These are phyloP conservation scores for Cyclocybe cylindracea DNA, from an alignment of 768 basidiomycete genomes.

Conservation along the genomic window DNA sequence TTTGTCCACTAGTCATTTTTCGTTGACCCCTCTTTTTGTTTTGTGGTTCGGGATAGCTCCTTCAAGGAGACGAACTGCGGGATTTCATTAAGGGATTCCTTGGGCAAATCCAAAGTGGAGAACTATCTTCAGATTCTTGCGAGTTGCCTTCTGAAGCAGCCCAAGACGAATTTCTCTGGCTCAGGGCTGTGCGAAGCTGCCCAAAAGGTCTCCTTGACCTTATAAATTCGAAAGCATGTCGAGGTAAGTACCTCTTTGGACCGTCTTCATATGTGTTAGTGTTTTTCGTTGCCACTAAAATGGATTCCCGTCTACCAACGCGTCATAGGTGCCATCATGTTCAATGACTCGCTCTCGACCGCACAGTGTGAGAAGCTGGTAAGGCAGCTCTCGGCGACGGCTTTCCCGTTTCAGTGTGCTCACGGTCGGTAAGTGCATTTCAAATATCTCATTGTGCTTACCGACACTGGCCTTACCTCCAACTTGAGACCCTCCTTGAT, in stretches of 20 bases:
- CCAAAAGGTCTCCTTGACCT: conserved; percentile 83
- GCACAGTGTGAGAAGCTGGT: conserved; percentile 76
- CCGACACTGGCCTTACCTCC: conserved; percentile 7
- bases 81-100: conserved; percentile 76
- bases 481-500: conserved; percentile 40
- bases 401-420: conserved; percentile 94
- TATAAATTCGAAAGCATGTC: conserved; percentile 93
- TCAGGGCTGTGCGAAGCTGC: conserved; percentile 75
- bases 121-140: conserved; percentile 30
- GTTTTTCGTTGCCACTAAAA: neutral
- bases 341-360: conserved; percentile 76
- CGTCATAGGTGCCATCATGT: conserved; percentile 89
- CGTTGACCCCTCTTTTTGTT: conserved; percentile 9
- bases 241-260: conserved; percentile 54
- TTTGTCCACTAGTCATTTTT: conserved; percentile 13
- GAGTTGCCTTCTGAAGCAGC: conserved; percentile 17
- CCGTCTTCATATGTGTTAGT: neutral
- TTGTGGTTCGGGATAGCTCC: conserved; percentile 42
- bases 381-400: conserved; percentile 63
- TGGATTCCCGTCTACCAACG: neutral
- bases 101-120: conserved; percentile 53
- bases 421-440: conserved; percentile 72
- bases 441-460: conserved; percentile 7
- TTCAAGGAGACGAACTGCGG: conserved; percentile 70
- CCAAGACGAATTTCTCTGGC: conserved; percentile 50